A percentile compares a stretch with the other conserved stretches of the same genome.
Evolutionary conservation across 495 filamentous ascomycete species (phyloP).

Genomic region (Apodospora peruviana): DNA sequence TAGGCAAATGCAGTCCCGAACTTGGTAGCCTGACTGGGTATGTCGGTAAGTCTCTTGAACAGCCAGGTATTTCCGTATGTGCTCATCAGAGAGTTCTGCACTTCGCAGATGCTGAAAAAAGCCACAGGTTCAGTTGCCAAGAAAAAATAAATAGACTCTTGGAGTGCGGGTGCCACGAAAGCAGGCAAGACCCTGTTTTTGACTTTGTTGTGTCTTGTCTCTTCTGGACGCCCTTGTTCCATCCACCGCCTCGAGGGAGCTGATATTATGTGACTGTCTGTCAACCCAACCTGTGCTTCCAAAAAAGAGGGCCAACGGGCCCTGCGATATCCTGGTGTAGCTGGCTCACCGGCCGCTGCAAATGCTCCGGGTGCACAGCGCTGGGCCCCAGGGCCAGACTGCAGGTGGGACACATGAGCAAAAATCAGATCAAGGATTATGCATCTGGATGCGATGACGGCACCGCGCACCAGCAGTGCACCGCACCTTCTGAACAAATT

Average conservation of each 20-base stretch:
- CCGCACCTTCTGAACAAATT: slow-evolving; percentile 2
- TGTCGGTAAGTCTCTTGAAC: too few species aligned
- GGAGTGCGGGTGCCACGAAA: slow-evolving; percentile 19
- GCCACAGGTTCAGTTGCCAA: slow-evolving; percentile 3
- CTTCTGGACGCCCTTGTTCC: not conserved
- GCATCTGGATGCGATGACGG: slow-evolving; percentile 9
- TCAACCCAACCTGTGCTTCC: too few species aligned
- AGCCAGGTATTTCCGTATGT: too few species aligned
- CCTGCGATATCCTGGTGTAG: too few species aligned
- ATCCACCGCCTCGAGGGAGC: too few species aligned
- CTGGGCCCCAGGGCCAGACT: slow-evolving; percentile 6
- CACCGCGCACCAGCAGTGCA: too few species aligned
- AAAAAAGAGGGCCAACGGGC: too few species aligned
- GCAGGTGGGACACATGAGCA: not conserved
- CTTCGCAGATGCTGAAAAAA: not conserved
- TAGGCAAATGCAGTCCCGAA: not conserved
- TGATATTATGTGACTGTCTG: too few species aligned
- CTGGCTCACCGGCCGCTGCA: slow-evolving; percentile 7
- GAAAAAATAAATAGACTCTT: slow-evolving; percentile 9
- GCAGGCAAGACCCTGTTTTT: slow-evolving; percentile 17
- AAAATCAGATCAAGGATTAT: not conserved
- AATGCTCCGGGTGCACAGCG: slow-evolving; percentile 25
- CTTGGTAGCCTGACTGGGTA: not conserved
- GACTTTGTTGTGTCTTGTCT: not conserved
- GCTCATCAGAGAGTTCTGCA: too few species aligned